Base-by-base conservation (phyloP, 768 basidiomycete genomes). In the Mycena metata region DNA sequence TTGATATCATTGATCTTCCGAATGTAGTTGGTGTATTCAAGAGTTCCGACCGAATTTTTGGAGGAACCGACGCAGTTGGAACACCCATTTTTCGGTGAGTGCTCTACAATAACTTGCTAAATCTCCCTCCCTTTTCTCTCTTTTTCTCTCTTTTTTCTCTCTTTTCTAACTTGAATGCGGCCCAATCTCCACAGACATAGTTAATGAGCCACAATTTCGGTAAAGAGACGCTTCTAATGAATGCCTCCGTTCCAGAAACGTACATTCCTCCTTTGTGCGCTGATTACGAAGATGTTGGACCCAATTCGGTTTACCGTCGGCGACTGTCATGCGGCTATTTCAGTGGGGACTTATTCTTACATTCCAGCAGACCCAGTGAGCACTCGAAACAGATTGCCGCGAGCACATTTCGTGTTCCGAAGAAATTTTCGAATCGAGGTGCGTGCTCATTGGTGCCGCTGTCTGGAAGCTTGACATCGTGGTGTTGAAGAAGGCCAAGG, bases 371-470 rank as follows among this genome's bases (percentile, higher is more conserved):
- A 50, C 49, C 49, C 49, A 50, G 49, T 50, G 49, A 50, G 49
- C 21, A 50, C 49, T 50, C 50, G 50, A 51, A 51, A 33, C 50
- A 51, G 50, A 51, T 51, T 47, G 21, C 46, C 21, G 46, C 46
- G n/a, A 47, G 46, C 46, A 21, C 50, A 51, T 35, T 30, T 51
- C 26, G 50, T 51, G 50, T 51, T 51, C 26, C 26, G 50, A 51
- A 51, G 50, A 51, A 51, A 33, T 24, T 33, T 51, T 33, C 26
- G 50, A 51, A 21, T 47, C 46, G 46, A 47, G 26, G 50, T 51
- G 50, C 50, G 33, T 51, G 50, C 30, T 51, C 50, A 51, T 51
- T 51, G 50, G 50, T 51, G 50, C 26, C 26, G 50, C 50, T 23
- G 46, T 21, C 46, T 51, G 50, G 50, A 51, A 35, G 50, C 50